Conservation (phyloP, 2,329 filamentous ascomycete genomes). For the Xylaria sp. region DNA sequence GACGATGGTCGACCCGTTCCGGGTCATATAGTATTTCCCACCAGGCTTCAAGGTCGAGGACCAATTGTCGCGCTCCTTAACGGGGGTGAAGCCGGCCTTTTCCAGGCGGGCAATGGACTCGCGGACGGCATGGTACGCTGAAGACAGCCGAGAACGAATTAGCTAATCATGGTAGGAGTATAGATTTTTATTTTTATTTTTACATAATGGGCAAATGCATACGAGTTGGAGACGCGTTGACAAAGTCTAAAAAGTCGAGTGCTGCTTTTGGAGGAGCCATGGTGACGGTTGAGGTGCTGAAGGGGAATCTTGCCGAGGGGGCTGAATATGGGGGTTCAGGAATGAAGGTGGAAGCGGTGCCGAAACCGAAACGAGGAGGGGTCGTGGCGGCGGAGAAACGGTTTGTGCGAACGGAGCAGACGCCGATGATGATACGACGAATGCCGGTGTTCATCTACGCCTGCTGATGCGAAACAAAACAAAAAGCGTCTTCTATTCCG, state of each 20-base stretch:
- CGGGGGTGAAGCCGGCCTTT: slow-evolving; percentile 84
- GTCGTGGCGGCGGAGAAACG: slow-evolving; percentile 34
- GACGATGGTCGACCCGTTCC: slow-evolving; percentile 90
- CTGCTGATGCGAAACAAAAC: too few species aligned
- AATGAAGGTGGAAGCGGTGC: slow-evolving; percentile 10
- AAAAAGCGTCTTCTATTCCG: too few species aligned
- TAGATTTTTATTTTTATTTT: too few species aligned
- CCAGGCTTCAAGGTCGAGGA: slow-evolving; percentile 80
- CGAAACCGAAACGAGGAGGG: slow-evolving; percentile 32
- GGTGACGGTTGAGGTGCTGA: slow-evolving; percentile 43
- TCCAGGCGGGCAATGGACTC: slow-evolving; percentile 79
- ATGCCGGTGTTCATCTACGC: slow-evolving; percentile 34
- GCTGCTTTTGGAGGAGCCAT: slow-evolving; percentile 69
- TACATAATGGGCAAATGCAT: slow-evolving; percentile 39
- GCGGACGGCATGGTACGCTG: slow-evolving; percentile 94
- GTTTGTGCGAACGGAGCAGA: slow-evolving; percentile 33
- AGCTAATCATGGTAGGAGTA: slow-evolving; percentile 23
- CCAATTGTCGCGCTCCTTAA: slow-evolving; percentile 94
- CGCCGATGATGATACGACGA: slow-evolving; percentile 27
- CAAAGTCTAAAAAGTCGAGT: slow-evolving; percentile 89
- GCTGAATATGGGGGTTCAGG: background rate
- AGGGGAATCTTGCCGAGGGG: slow-evolving; percentile 21
- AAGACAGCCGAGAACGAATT: slow-evolving; percentile 25
- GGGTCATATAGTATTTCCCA: slow-evolving; percentile 95
- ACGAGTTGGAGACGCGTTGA: slow-evolving; percentile 96